Base-by-base conservation (phyloP, 805 yeast genomes). In the Metschnikowia noctiluminum region DNA sequence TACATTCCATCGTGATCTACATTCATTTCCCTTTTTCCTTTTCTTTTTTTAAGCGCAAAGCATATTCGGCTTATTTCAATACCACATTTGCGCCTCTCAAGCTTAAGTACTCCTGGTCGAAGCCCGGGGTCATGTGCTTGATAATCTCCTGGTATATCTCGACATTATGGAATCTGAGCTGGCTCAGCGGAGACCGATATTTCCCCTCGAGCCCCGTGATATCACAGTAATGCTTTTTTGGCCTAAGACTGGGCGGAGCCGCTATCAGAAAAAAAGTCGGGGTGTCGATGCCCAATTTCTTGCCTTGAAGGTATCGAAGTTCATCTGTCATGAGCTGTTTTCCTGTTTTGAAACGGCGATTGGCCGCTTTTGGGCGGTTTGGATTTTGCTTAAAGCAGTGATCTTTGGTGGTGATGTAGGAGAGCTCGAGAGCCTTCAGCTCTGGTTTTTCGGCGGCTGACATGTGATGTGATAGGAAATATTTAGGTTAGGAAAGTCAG, bases 101-200 rank as follows among this genome's bases (percentile, higher is more conserved):
- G 55, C 87, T 87, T 61, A 92, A 73, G 63, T 90, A 92, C 65
- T 90, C 95, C 68, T 92, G 98, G 66, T 92, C 97, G 28, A 87
- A 86, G 26, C 97, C 96, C 2, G 95, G 88, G 1, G 90, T 85
- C 82, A 92, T 81, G 53, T 81, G 81, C 63, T 82, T 81, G 34
- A 89, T 85, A 34, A 85, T 74, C 42, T 84, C 87, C 56, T 70
- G 76, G 64, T 81, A 91, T 30, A 92, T 84, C 65, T 92, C 97
- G 44, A 82, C 82, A 63, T 92, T 85, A 65, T 87, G 82, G 64
- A 82, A 92, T 48, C 96, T 73, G 45, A 92, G 70, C 38, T 86
- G 85, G 59, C 81, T 86, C 27, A 84, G 76, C 0, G 94, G 94
- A 27, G 85, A 77, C 61, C 79, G 84, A 72, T 92, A 92, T 30